Percentiles rank a stretch among this genome's conserved stretches.
phyloP scores from a whole-genome alignment of 305 asterid genomes.

The Fraxinus paxiana region DNA sequence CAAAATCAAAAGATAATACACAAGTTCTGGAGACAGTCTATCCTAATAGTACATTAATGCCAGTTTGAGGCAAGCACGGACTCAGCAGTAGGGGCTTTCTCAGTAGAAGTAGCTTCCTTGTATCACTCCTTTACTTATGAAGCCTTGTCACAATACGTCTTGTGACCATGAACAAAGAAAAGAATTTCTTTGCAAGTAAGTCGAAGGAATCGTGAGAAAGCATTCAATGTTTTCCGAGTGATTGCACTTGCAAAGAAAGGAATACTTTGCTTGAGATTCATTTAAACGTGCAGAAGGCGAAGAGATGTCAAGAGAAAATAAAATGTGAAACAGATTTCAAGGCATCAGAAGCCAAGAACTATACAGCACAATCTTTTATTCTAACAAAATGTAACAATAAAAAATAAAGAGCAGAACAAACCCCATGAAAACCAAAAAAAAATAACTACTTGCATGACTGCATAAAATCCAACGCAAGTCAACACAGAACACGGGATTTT shows the following conservation, averaged over 20 bases:
- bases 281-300: slow-evolving; percentile 2
- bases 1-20: too few relatives aligned
- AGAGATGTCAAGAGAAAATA: slow-evolving; percentile 6
- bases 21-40: background rate
- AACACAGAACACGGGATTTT: background rate
- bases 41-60: background rate
- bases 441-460: background rate
- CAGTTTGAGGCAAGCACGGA: background rate
- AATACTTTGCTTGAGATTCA: slow-evolving; percentile 7
- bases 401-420: background rate
- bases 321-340: background rate
- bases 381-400: background rate
- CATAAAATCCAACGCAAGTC: slow-evolving; percentile 14
- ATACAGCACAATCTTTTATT: background rate
- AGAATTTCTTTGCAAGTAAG: background rate
- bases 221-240: background rate
- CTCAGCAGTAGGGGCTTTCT: background rate
- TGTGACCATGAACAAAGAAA: slow-evolving; percentile 3
- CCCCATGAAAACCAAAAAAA: background rate
- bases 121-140: background rate
- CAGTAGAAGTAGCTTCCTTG: background rate
- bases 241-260: slow-evolving; percentile 13
- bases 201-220: background rate
- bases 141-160: background rate
- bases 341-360: background rate